Evolutionary conservation across 1,284 basidiomycete species (phyloP).

Genomic region (Trichosporon ovoides): DNA sequence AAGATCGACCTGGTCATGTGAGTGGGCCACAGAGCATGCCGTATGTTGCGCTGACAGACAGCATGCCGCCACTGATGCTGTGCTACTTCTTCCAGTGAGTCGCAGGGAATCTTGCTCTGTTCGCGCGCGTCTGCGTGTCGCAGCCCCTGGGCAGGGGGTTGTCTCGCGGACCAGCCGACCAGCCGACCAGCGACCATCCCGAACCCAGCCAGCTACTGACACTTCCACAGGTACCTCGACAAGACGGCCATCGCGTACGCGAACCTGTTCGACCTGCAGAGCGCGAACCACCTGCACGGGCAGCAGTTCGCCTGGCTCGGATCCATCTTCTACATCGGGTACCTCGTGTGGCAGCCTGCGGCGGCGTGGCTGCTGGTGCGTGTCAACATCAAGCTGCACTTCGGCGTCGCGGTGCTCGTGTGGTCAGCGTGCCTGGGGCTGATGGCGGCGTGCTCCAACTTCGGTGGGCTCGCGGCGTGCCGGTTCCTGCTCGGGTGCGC

Average conservation of each 20-base stretch:
- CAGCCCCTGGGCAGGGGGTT: no score
- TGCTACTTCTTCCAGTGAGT: slow-evolving; percentile 29
- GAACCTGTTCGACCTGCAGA: slow-evolving; percentile 23
- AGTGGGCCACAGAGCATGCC: not conserved
- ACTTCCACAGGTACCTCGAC: no score
- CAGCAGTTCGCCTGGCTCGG: slow-evolving; percentile 30
- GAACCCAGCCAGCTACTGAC: no score
- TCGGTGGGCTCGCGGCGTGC: slow-evolving; percentile 23
- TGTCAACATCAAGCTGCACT: slow-evolving; percentile 29
- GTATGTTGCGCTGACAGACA: not conserved
- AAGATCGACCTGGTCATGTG: not conserved
- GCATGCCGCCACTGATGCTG: not conserved
- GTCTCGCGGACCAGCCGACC: no score
- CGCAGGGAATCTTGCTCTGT: no score
- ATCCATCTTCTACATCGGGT: slow-evolving; percentile 34
- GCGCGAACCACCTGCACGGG: slow-evolving; percentile 6
- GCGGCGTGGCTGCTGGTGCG: slow-evolving; percentile 31
- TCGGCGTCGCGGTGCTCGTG: slow-evolving; percentile 24
- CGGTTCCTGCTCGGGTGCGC: slow-evolving; percentile 30
- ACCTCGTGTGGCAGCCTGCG: slow-evolving; percentile 16
- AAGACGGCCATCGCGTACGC: slow-evolving; percentile 31
- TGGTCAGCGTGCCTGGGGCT: slow-evolving; percentile 26
- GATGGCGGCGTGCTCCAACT: slow-evolving; percentile 23
- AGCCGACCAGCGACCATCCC: no score
- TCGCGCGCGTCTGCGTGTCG: no score